phyloP scores from a whole-genome alignment of 352 stramenopile genomes.

The Phytophthora podocarpi region DNA sequence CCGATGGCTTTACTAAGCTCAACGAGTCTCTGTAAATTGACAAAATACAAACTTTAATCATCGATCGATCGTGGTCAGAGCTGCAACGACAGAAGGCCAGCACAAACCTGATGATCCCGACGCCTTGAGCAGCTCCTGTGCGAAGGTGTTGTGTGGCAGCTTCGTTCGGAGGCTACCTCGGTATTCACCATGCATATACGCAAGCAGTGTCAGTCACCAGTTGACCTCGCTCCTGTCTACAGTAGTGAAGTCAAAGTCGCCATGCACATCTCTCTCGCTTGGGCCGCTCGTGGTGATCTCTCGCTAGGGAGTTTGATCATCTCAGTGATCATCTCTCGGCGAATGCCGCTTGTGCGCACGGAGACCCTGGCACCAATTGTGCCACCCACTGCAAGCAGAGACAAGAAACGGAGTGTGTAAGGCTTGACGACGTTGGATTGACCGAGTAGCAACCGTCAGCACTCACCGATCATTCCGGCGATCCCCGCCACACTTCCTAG shows the following conservation, averaged over 20 bases:
- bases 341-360: slow-evolving; percentile 4
- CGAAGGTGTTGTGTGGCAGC: slow-evolving; percentile 7
- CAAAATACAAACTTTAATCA: too few species aligned
- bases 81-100: too few species aligned
- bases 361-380: slow-evolving; percentile 3
- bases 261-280: slow-evolving; percentile 14
- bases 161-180: slow-evolving; percentile 10
- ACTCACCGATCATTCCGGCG: slow-evolving; percentile 18
- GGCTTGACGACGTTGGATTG: not conserved
- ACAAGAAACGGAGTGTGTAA: not conserved
- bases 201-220: not conserved
- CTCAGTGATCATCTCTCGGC: slow-evolving; percentile 8
- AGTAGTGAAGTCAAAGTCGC: too few species aligned
- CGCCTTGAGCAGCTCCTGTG: slow-evolving; percentile 3
- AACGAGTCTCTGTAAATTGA: too few species aligned
- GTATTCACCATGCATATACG: too few species aligned
- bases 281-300: slow-evolving; percentile 1
- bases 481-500: slow-evolving; percentile 2
- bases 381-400: slow-evolving; percentile 7
- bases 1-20: too few species aligned
- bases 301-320: slow-evolving; percentile 9
- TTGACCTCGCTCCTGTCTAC: too few species aligned
- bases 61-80: too few species aligned
- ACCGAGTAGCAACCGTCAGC: not conserved
- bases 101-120: too few species aligned